Base-by-base conservation (phyloP, 2,329 filamentous ascomycete species). In the Lecanicillium sp. region DNA sequence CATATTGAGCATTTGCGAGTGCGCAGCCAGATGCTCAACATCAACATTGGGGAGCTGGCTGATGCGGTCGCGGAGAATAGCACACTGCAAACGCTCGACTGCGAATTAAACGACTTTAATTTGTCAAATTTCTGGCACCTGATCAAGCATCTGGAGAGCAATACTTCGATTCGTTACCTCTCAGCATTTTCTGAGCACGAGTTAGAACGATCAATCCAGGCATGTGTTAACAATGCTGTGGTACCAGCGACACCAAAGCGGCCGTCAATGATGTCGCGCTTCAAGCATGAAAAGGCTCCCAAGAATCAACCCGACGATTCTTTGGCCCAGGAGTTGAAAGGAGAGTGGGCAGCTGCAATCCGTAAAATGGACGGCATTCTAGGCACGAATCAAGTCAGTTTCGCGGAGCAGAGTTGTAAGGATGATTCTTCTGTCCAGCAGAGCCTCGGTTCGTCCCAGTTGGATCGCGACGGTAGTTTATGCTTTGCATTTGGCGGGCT, bases 61-160 rank as follows among this genome's bases (percentile, higher is more conserved):
- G 63, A 63, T 29, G 68, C 69, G 3, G 62, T 78, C 13, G 61
- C 64, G 5, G 52, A 55, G 20, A 76, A 75, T 50, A 59, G 56
- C 42, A 64, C 64, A 0, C 60, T 78, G 3, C 60, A 62, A 19
- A 71, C 71, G 38, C 54, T 78, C 13, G 73, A 78, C 49, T 73
- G 70, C 46, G 67, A 70, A 29, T 65, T 68, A 45, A 77, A 76
- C 43, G 67, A 67, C 38, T 70, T 76, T 47, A 74, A 71, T 44
- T 56, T 73, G 27, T 70, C 70, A 16, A 69, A 68, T 44, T 59
- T 71, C 38, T 59, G 63, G 22, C 68, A 69, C 49, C 51, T 73
- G 18, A 60, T 67, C 15, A 62, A 61, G 44, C 63, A 63, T 36
- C 51, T 73, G 19, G 58, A 60, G 38, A 50, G 57, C 22, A 71